Evolutionary conservation across 305 asterid species (phyloP).

Genomic region (Solanum aculeatissimum): DNA sequence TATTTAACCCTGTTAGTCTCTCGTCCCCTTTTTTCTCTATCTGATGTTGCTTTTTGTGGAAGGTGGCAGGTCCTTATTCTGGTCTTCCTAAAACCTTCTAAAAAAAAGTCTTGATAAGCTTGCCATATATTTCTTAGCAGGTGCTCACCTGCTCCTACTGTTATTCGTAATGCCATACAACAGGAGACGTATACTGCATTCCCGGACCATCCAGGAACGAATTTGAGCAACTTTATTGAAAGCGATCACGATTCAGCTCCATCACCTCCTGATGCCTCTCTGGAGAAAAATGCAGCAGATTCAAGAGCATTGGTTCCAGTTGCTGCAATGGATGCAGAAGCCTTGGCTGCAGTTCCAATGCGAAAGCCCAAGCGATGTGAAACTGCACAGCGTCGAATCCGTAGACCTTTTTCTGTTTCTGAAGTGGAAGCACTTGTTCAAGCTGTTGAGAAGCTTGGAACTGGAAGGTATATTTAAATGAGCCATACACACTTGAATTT

Average conservation of each 20-base stretch:
- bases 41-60: neutral
- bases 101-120: neutral
- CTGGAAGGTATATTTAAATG: slow-evolving; percentile 46
- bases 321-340: slow-evolving; percentile 31
- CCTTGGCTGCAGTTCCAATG: slow-evolving; percentile 42
- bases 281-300: slow-evolving; percentile 27
- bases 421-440: slow-evolving; percentile 86
- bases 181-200: neutral
- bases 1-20: neutral
- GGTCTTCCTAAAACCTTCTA: neutral
- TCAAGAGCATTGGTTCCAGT: slow-evolving; percentile 50
- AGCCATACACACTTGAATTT: neutral
- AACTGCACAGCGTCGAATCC: slow-evolving; percentile 51
- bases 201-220: neutral
- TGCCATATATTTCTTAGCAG: neutral
- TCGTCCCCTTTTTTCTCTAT: neutral
- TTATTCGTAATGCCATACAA: neutral
- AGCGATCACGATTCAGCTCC: slow-evolving; percentile 46
- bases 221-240: slow-evolving; percentile 25
- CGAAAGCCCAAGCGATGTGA: slow-evolving; percentile 51
- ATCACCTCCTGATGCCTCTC: slow-evolving; percentile 34
- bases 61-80: neutral
- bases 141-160: neutral
- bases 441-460: slow-evolving; percentile 87
- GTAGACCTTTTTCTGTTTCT: slow-evolving; percentile 69